A percentile compares a stretch with the other conserved stretches of the same genome.
Evolutionary conservation across 1,284 basidiomycete species (phyloP).

Genomic region (Bondarzewia mesenterica): DNA sequence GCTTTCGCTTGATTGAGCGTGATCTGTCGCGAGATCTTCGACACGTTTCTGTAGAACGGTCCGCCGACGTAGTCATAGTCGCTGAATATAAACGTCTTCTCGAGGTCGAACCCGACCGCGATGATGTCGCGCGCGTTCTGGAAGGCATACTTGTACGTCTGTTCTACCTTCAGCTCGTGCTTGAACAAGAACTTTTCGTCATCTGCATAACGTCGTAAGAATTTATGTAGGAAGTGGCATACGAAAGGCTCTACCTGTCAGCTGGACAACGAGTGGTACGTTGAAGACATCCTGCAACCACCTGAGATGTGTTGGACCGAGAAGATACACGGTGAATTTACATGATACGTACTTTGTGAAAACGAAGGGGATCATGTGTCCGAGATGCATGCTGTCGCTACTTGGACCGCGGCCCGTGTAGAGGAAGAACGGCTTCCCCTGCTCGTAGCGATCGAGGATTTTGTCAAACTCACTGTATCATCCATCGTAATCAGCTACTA

Average conservation of each 20-base stretch:
- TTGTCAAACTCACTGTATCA: conserved; percentile 78
- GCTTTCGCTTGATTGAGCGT: conserved; percentile 92
- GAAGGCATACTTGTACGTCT: conserved; percentile 79
- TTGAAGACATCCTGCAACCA: conserved; percentile 98
- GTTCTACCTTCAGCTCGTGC: conserved; percentile 85
- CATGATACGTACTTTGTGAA: conserved; percentile 79
- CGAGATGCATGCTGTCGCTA: conserved; percentile 96
- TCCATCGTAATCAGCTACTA: conserved; percentile 4
- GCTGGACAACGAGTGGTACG: conserved; percentile 89
- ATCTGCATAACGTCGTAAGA: conserved; percentile 41
- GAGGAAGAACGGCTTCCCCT: conserved; percentile 95
- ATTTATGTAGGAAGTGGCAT: conserved; percentile 5
- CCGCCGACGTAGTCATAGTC: conserved; percentile 88
- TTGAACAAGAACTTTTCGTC: conserved; percentile 99
- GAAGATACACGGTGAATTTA: not conserved
- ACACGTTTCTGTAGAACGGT: conserved; percentile 91
- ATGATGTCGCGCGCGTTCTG: conserved; percentile 95
- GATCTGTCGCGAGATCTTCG: conserved; percentile 88
- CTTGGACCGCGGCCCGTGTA: conserved; percentile 98
- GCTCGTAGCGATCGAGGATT: conserved; percentile 93
- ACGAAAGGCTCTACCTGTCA: conserved; percentile 58
- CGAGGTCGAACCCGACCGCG: conserved; percentile 86
- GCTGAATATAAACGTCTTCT: conserved; percentile 97
- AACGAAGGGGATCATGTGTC: conserved; percentile 95
- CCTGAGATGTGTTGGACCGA: conserved; percentile 29